These are phyloP conservation scores for Crithidia fasciculata DNA, from an alignment of 208 protist species.

Conservation along the genomic window DNA sequence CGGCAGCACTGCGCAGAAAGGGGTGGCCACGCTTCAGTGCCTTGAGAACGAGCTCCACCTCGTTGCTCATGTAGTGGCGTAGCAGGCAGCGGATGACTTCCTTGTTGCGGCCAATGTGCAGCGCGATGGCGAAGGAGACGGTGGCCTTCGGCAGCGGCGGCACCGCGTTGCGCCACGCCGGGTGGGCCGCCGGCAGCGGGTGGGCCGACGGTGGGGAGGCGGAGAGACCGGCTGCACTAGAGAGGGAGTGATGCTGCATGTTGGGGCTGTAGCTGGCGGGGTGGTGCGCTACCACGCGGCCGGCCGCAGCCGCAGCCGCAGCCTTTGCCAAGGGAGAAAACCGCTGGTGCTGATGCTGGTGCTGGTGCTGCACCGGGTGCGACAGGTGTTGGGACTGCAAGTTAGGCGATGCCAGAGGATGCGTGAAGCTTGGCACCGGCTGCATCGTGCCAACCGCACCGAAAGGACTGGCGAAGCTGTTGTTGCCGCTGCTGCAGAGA, in stretches of 20 bases:
- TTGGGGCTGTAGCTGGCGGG: not conserved
- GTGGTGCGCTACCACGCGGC: not conserved
- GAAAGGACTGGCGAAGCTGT: slow-evolving; percentile 12
- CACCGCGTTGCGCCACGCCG: slow-evolving; percentile 20
- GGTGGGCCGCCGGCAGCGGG: not conserved
- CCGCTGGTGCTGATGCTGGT: not conserved
- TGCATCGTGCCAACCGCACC: slow-evolving; percentile 8
- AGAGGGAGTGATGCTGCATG: not conserved
- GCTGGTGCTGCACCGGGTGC: not conserved
- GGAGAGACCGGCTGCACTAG: not conserved
- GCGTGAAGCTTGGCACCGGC: slow-evolving; percentile 2
- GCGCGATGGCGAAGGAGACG: slow-evolving; percentile 16
- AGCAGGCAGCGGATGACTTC: slow-evolving; percentile 5
- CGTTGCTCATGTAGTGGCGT: slow-evolving; percentile 7
- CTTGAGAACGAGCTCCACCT: not conserved
- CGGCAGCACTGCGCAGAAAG: not conserved
- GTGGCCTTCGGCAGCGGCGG: slow-evolving; percentile 23
- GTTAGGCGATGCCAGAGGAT: not conserved
- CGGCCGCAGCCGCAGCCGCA: not conserved
- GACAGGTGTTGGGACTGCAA: not conserved
- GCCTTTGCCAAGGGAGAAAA: not conserved
- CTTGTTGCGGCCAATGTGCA: slow-evolving; percentile 17
- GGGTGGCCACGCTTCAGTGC: slow-evolving; percentile 7
- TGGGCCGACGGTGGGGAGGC: not conserved
- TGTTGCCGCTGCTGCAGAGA: slow-evolving; percentile 12